A percentile compares a stretch with the other conserved stretches of the same genome.
phyloP scores from a whole-genome alignment of 768 basidiomycete species.

The Kockovaella imperatae region DNA sequence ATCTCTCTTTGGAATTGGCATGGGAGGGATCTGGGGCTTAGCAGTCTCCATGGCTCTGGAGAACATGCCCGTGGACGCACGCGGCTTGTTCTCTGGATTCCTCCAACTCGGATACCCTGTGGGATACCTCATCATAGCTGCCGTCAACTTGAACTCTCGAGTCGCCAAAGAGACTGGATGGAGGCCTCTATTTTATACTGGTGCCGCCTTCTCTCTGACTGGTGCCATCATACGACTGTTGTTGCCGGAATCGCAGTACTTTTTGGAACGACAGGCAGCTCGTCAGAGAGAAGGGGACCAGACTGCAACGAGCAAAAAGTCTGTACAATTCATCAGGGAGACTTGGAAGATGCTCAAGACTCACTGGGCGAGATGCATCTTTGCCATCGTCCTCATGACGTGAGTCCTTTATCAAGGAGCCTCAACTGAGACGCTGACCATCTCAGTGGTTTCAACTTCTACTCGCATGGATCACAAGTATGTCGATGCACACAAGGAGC shows the following conservation, averaged over 20 bases:
- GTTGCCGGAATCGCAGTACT: slow-evolving; percentile 69
- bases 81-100: slow-evolving; percentile 73
- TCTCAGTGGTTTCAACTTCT: slow-evolving; percentile 56
- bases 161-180: slow-evolving; percentile 50
- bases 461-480: slow-evolving; percentile 61
- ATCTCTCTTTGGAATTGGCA: slow-evolving; percentile 47
- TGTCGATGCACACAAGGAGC: too few relatives aligned
- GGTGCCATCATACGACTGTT: slow-evolving; percentile 58
- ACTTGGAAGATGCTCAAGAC: slow-evolving; percentile 64
- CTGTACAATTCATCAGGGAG: slow-evolving; percentile 62
- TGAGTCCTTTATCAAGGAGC: not conserved
- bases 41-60: slow-evolving; percentile 63
- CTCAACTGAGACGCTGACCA: slow-evolving; percentile 1
- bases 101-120: slow-evolving; percentile 82
- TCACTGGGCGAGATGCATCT: slow-evolving; percentile 47
- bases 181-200: slow-evolving; percentile 72
- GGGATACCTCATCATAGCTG: slow-evolving; percentile 72
- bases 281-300: slow-evolving; percentile 30
- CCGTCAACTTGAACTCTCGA: slow-evolving; percentile 58
- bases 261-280: slow-evolving; percentile 47
- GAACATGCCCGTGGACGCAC: slow-evolving; percentile 72
- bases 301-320: slow-evolving; percentile 49
- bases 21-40: slow-evolving; percentile 18
- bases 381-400: slow-evolving; percentile 68
- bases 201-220: slow-evolving; percentile 57